phyloP scores from a whole-genome alignment of 805 yeast species.

The Naumovozyma castellii region DNA sequence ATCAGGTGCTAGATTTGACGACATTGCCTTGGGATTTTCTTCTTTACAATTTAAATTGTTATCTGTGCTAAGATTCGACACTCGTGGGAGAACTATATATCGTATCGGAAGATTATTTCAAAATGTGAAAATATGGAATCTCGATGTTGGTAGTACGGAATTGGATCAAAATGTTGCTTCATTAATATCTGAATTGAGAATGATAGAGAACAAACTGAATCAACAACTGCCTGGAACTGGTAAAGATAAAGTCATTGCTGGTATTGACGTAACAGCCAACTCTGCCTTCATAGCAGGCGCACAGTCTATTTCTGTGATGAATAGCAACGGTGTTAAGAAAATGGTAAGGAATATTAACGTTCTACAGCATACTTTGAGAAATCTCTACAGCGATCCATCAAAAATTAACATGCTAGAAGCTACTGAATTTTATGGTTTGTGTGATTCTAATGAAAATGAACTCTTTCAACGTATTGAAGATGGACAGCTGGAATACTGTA shows the following conservation, averaged over 20 bases:
- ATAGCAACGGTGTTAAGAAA: conserved; percentile 25
- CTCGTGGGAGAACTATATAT: conserved; percentile 23
- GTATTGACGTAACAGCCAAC: conserved; percentile 19
- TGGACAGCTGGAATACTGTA: conserved; percentile 11
- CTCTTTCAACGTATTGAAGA: conserved; percentile 15
- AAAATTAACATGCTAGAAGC: conserved; percentile 19
- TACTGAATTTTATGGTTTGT: conserved; percentile 16
- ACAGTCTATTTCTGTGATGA: conserved; percentile 17
- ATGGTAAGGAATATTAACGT: conserved; percentile 25
- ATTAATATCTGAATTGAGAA: conserved; percentile 21
- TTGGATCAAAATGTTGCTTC: conserved; percentile 21
- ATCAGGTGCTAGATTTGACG: conserved; percentile 13
- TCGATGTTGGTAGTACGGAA: conserved; percentile 26
- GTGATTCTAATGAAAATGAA: conserved; percentile 16
- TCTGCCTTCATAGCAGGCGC: conserved; percentile 21
- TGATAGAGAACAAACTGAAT: conserved; percentile 21
- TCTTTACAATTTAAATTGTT: conserved; percentile 13
- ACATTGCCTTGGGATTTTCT: conserved; percentile 11
- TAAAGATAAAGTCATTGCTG: conserved; percentile 17
- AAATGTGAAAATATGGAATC: conserved; percentile 21
- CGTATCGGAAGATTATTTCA: conserved; percentile 22
- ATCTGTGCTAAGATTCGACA: conserved; percentile 23
- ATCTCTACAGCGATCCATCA: conserved; percentile 15
- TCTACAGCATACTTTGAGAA: conserved; percentile 25
- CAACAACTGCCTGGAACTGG: conserved; percentile 14